These are phyloP conservation scores for Sporothrix humicola DNA, from an alignment of 2,329 filamentous ascomycete species.

Conservation along the genomic window DNA sequence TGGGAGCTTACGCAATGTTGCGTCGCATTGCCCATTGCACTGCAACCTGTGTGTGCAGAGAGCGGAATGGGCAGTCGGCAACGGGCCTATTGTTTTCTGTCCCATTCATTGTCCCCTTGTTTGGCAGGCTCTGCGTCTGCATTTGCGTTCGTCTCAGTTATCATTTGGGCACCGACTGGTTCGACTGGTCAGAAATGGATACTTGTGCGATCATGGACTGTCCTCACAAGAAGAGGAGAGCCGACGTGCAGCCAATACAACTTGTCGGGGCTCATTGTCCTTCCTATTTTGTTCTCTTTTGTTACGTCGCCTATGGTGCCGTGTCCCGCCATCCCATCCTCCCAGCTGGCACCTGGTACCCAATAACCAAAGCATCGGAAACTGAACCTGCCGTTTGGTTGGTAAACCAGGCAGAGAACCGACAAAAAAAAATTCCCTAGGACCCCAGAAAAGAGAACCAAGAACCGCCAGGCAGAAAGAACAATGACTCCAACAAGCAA, in stretches of 20 bases:
- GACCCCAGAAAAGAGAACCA: no score
- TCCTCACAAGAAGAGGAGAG: no score
- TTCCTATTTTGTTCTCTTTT: background rate
- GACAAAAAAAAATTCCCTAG: no score
- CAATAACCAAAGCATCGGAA: conserved; percentile 22
- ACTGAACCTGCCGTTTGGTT: background rate
- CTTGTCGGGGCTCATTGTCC: background rate
- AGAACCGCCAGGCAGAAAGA: no score
- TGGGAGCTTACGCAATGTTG: background rate
- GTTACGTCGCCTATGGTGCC: background rate
- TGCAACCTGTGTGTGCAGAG: background rate
- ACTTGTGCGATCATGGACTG: background rate
- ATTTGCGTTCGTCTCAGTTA: background rate
- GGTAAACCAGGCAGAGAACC: background rate
- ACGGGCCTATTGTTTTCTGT: background rate
- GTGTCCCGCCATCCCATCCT: background rate
- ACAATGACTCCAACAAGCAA: background rate
- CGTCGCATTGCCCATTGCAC: conserved; percentile 13
- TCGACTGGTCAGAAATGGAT: background rate
- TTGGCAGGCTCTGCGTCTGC: background rate
- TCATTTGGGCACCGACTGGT: background rate
- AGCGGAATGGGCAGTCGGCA: background rate
- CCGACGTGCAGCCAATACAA: background rate
- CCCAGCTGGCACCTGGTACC: background rate
- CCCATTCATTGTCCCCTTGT: background rate